Conservation (phyloP, 208 protist species). For the Spongospora subterranea region DNA sequence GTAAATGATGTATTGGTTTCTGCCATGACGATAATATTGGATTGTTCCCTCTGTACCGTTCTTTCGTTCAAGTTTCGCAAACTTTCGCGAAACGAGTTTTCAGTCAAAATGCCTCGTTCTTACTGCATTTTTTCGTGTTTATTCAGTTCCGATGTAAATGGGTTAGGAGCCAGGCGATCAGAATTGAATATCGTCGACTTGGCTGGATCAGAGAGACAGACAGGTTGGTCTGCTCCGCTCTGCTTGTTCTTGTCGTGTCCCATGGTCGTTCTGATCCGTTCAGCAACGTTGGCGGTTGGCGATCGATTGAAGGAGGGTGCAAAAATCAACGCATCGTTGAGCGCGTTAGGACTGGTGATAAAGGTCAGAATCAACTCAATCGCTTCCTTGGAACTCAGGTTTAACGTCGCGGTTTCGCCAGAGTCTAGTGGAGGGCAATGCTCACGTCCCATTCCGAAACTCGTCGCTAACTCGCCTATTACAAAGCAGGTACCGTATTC, state of each 20-base stretch:
- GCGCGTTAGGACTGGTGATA: conserved; percentile 19
- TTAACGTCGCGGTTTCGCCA: too few species aligned
- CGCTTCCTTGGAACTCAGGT: neutral
- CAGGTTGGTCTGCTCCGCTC: neutral
- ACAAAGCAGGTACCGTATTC: neutral
- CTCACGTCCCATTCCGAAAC: conserved; percentile 55
- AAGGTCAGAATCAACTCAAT: neutral
- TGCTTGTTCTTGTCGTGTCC: neutral
- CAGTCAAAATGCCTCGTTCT: too few species aligned
- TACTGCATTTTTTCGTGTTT: too few species aligned
- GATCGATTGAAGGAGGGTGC: conserved; percentile 20
- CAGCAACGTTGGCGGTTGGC: conserved; percentile 20
- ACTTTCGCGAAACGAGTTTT: too few species aligned
- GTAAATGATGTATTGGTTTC: too few species aligned
- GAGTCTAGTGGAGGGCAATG: conserved; percentile 36
- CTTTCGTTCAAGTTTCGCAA: too few species aligned
- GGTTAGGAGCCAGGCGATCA: neutral
- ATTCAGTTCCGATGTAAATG: neutral
- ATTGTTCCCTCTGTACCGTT: too few species aligned
- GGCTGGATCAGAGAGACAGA: conserved; percentile 34
- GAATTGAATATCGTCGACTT: conserved; percentile 53
- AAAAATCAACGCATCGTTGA: conserved; percentile 44
- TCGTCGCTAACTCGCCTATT: conserved; percentile 42
- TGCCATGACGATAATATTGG: too few species aligned
- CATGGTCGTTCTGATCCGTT: neutral